phyloP scores from a whole-genome alignment of 2,329 filamentous ascomycete species.

The Colletotrichum sp. region DNA sequence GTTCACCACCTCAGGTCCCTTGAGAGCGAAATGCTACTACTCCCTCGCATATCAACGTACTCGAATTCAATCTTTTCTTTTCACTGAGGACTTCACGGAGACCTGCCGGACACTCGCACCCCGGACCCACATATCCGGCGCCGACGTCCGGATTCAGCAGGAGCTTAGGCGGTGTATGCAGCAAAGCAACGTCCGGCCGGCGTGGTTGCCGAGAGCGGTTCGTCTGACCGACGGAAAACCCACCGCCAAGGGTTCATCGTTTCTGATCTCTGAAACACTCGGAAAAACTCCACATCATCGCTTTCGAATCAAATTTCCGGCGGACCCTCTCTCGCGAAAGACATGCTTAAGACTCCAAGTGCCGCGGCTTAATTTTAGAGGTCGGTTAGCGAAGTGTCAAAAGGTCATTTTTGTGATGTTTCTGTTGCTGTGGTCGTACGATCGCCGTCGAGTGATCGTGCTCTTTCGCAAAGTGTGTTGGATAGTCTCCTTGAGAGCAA shows the following conservation, averaged over 20 bases:
- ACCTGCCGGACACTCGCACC: neutral
- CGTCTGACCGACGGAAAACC: neutral
- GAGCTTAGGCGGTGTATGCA: neutral
- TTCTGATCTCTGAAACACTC: neutral
- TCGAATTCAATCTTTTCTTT: too few relatives aligned
- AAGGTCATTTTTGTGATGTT: neutral
- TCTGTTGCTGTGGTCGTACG: neutral
- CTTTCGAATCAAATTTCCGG: neutral
- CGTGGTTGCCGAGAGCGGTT: neutral
- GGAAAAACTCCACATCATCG: neutral
- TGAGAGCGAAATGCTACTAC: too few relatives aligned
- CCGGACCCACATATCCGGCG: neutral
- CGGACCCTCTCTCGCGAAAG: neutral
- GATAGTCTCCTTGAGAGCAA: neutral
- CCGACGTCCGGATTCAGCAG: neutral
- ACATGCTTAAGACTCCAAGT: neutral
- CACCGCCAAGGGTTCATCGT: neutral
- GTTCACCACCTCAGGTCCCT: rapidly evolving
- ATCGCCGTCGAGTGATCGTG: neutral
- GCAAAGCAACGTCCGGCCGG: neutral
- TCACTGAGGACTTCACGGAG: neutral
- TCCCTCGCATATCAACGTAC: too few relatives aligned
- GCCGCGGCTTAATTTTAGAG: neutral
- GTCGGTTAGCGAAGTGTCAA: neutral
- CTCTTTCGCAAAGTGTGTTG: neutral